phyloP scores from a whole-genome alignment of 2,329 filamentous ascomycete genomes.

The Fusarium falciforme region DNA sequence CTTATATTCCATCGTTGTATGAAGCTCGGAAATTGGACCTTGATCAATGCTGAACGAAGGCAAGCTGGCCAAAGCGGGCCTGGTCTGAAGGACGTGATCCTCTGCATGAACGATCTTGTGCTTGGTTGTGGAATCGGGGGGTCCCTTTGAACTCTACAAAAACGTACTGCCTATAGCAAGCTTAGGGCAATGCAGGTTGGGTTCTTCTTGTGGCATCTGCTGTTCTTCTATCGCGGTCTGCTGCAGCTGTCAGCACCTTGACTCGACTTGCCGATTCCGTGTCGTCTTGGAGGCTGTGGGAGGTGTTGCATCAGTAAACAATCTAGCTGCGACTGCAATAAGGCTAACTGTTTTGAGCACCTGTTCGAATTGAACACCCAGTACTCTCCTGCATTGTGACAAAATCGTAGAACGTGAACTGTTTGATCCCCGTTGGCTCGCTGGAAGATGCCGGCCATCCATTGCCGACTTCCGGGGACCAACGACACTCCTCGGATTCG shows the following conservation, averaged over 20 bases:
- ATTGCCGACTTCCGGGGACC: background rate
- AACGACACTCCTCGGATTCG: background rate
- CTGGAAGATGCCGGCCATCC: background rate
- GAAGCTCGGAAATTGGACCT: background rate
- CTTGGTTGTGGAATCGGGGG: background rate
- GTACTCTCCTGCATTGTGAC: rapidly evolving
- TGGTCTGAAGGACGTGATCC: background rate
- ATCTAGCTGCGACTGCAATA: background rate
- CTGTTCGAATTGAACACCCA: rapidly evolving
- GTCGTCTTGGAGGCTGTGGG: no score
- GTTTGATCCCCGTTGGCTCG: background rate
- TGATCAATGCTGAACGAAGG: background rate
- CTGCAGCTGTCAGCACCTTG: background rate
- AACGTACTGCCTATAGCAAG: no score
- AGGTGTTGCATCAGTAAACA: background rate
- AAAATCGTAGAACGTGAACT: background rate
- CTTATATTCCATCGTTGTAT: background rate
- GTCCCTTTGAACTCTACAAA: background rate
- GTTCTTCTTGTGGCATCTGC: no score
- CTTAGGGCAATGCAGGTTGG: no score
- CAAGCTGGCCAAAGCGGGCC: background rate
- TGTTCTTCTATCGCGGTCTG: background rate
- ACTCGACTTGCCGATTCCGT: background rate
- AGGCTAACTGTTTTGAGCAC: background rate
- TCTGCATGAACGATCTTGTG: background rate